Conservation (phyloP, 140 eudicot genomes). For the Bidens hawaiensis region DNA sequence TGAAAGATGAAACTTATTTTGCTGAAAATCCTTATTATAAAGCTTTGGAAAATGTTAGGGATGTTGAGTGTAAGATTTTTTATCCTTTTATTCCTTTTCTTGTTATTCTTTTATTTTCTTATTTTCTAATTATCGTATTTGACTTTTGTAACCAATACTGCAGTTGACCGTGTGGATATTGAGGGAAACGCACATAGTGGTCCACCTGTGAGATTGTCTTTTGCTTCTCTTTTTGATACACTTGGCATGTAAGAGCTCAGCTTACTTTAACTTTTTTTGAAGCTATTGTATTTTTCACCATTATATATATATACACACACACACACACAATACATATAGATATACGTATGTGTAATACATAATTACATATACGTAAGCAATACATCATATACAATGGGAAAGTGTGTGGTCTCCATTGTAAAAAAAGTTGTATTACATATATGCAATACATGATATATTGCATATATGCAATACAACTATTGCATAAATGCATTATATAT, state of each 20-base stretch:
- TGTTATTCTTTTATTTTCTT: background rate
- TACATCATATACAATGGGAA: too few relatives aligned
- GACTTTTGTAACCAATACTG: constrained; percentile 22
- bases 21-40: constrained; percentile 73
- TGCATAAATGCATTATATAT: too few relatives aligned
- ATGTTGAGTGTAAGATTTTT: constrained; percentile 68
- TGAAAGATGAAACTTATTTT: constrained; percentile 63
- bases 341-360: too few relatives aligned
- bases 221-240: constrained; percentile 91
- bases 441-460: too few relatives aligned
- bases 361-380: too few relatives aligned
- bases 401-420: too few relatives aligned
- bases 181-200: constrained; percentile 78
- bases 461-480: too few relatives aligned
- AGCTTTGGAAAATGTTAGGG: constrained; percentile 77
- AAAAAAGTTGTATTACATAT: too few relatives aligned
- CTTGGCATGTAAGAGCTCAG: constrained; percentile 77
- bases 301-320: too few relatives aligned
- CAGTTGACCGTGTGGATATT: constrained; percentile 83
- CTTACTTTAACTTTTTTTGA: constrained; percentile 5
- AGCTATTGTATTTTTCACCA: too few relatives aligned
- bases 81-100: background rate
- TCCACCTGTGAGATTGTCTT: constrained; percentile 70
- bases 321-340: too few relatives aligned
- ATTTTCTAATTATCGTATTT: background rate